Conservation (phyloP, 352 stramenopile genomes). For the Salisapilia sapeloensis region DNA sequence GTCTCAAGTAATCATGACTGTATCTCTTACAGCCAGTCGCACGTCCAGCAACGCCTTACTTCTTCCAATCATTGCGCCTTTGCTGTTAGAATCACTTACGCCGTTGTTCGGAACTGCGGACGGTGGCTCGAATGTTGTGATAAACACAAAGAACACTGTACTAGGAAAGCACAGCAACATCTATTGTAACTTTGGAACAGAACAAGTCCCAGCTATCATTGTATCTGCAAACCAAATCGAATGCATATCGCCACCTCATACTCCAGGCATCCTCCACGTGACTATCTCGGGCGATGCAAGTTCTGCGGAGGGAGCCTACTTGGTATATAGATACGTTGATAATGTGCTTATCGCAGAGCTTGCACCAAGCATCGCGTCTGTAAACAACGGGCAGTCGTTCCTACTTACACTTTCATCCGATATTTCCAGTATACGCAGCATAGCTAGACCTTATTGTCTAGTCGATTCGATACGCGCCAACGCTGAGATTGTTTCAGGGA, state of each 20-base stretch:
- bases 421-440: neutral
- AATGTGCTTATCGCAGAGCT: too few relatives aligned
- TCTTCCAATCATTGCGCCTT: slow-evolving; percentile 9
- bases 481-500: neutral
- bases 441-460: neutral
- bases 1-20: too few relatives aligned
- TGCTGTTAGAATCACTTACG: slow-evolving; percentile 6
- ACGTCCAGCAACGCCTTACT: too few relatives aligned
- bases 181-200: slow-evolving; percentile 13
- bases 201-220: slow-evolving; percentile 1
- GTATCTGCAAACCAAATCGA: slow-evolving; percentile 5
- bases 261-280: too few relatives aligned
- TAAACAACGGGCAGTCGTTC: neutral
- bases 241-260: slow-evolving; percentile 7
- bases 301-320: too few relatives aligned
- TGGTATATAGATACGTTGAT: too few relatives aligned
- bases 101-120: slow-evolving; percentile 5
- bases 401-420: neutral
- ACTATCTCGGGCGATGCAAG: too few relatives aligned
- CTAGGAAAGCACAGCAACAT: slow-evolving; percentile 8
- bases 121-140: slow-evolving; percentile 10
- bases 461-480: neutral
- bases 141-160: too few relatives aligned
- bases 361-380: too few relatives aligned
- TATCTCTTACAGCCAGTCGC: too few relatives aligned